A percentile compares a stretch with the other conserved stretches of the same genome.
Evolutionary conservation across 768 basidiomycete species (phyloP).

Genomic region (Boletus eberwhitei): DNA sequence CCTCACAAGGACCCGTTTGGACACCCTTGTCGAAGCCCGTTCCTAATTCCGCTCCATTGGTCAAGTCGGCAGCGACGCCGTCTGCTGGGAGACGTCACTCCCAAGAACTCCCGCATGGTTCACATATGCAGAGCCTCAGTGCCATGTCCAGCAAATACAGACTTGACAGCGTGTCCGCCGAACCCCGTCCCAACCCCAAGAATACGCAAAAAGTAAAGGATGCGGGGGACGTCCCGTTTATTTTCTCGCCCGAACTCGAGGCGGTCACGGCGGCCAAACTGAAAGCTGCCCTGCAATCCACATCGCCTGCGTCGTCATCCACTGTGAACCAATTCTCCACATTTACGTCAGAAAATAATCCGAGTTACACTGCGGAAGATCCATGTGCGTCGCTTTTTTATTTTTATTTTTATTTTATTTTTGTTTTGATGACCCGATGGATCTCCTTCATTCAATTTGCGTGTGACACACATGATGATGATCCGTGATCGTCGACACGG

Average conservation of each 20-base stretch:
- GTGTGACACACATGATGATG: not conserved
- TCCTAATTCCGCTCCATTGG: not conserved
- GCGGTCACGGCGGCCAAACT: conserved; percentile 29
- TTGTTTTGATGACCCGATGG: not conserved
- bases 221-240: conserved; percentile 31
- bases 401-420: conserved; percentile 2
- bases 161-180: conserved; percentile 13
- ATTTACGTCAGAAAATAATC: conserved; percentile 19
- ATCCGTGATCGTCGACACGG: conserved; percentile 6
- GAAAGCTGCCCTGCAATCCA: conserved; percentile 24
- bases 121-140: conserved; percentile 19
- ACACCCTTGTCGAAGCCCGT: conserved; percentile 1
- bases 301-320: conserved; percentile 4
- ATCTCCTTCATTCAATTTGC: not conserved
- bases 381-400: conserved; percentile 26
- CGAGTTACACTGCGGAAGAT: conserved; percentile 22
- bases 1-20: conserved; percentile 21
- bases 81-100: conserved; percentile 15
- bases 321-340: conserved; percentile 10
- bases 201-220: conserved; percentile 24
- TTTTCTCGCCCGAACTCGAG: conserved; percentile 31
- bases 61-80: conserved; percentile 6
- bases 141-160: conserved; percentile 27
- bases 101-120: conserved; percentile 19
- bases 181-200: conserved; percentile 12